Evolutionary conservation across 2,329 filamentous ascomycete species (phyloP).

Genomic region (Aspergillus sojae): DNA sequence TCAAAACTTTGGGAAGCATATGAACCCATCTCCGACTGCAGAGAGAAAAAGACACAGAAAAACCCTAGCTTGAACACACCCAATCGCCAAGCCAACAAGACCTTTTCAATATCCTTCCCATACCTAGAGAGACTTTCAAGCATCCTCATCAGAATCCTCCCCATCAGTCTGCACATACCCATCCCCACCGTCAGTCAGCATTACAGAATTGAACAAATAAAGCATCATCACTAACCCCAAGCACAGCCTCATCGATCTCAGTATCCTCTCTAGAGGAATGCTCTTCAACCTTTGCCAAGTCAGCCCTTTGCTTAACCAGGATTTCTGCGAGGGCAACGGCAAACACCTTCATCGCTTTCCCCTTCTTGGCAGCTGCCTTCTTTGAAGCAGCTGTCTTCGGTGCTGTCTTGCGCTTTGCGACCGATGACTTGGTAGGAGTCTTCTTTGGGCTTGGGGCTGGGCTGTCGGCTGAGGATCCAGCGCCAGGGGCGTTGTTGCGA

Average conservation of each 20-base stretch:
- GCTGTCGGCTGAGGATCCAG: constrained; percentile 45
- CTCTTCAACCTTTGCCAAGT: not conserved
- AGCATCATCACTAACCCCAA: constrained; percentile 1
- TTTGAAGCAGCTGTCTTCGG: not conserved
- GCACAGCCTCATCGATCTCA: constrained; percentile 3
- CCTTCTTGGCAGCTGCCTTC: not conserved
- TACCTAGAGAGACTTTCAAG: not conserved
- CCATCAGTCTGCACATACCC: not conserved
- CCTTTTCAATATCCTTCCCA: not conserved
- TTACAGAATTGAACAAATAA: not conserved
- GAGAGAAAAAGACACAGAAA: not conserved
- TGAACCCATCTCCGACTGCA: not conserved
- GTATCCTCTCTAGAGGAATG: not conserved
- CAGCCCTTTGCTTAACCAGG: constrained; percentile 1
- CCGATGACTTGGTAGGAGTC: not conserved
- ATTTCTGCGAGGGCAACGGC: constrained; percentile 15
- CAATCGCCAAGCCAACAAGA: not conserved
- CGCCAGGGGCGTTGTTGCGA: constrained; percentile 29
- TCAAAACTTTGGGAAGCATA: not conserved
- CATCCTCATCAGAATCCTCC: not conserved
- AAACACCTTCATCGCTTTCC: not conserved
- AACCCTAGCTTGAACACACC: not conserved
- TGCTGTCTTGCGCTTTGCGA: constrained; percentile 17
- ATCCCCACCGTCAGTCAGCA: not conserved
- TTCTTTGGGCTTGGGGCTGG: constrained; percentile 14